A percentile compares a stretch with the other conserved stretches of the same genome.
Evolutionary conservation across 495 filamentous ascomycete species (phyloP).

Genomic region (Pseudevernia furfuracea): DNA sequence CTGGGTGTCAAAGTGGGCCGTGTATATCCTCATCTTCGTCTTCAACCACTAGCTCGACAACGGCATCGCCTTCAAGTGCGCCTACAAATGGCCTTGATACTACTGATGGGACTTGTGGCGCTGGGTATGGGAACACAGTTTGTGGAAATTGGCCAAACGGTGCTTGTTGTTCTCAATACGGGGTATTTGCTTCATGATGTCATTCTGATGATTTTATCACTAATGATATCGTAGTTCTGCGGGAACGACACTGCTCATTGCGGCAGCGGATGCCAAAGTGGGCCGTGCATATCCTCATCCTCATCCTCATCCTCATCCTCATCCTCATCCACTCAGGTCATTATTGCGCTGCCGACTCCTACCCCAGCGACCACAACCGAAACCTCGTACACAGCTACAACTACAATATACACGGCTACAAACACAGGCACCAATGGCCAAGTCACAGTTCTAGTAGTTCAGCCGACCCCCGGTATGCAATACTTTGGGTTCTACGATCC

Average conservation of each 20-base stretch:
- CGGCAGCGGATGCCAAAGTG: constrained; percentile 36
- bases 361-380: neutral
- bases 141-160: constrained; percentile 45
- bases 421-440: neutral
- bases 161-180: constrained; percentile 46
- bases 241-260: constrained; percentile 34
- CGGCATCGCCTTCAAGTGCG: constrained; percentile 6
- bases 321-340: neutral
- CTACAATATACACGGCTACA: neutral
- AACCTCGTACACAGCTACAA: neutral
- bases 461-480: constrained; percentile 4
- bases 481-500: neutral
- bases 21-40: neutral
- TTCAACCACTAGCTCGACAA: neutral
- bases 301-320: neutral
- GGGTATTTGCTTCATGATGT: constrained; percentile 24
- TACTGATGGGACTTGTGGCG: constrained; percentile 43
- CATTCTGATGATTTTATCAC: neutral
- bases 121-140: constrained; percentile 36
- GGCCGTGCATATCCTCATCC: constrained; percentile 5
- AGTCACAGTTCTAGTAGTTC: neutral
- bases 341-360: too few species aligned
- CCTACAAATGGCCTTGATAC: constrained; percentile 31
- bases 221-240: constrained; percentile 22
- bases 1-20: constrained; percentile 34